These are phyloP conservation scores for Amoebophrya sp. DNA, from an alignment of 169 alveolate species.

Conservation along the genomic window DNA sequence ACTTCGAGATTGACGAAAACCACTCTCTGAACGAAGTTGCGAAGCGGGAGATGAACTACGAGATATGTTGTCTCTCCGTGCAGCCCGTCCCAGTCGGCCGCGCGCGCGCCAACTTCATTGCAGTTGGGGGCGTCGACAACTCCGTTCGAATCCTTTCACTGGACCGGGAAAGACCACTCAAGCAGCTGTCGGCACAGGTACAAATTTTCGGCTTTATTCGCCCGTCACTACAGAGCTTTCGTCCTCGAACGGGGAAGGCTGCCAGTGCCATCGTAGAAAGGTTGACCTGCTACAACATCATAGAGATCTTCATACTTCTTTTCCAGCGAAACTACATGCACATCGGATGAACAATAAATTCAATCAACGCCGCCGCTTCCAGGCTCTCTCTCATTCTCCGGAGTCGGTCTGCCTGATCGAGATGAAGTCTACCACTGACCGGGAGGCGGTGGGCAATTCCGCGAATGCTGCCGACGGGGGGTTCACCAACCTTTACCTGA, in stretches of 20 bases:
- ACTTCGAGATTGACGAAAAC: conserved; percentile 80
- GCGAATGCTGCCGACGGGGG: neutral
- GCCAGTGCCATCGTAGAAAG: too few relatives aligned
- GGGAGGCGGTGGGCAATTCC: neutral
- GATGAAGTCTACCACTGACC: neutral
- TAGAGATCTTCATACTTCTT: too few relatives aligned
- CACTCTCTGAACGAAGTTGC: conserved; percentile 70
- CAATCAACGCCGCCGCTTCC: too few relatives aligned
- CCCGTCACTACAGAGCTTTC: too few relatives aligned
- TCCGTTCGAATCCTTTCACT: conserved; percentile 77
- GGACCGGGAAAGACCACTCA: conserved; percentile 79
- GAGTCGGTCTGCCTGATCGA: neutral
- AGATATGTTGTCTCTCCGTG: conserved; percentile 64
- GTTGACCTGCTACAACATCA: too few relatives aligned
- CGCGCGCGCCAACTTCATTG: conserved; percentile 77
- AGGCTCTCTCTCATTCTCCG: neutral
- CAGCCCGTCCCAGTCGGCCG: conserved; percentile 77
- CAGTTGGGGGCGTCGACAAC: conserved; percentile 82
- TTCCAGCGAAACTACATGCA: too few relatives aligned
- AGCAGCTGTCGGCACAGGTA: conserved; percentile 74
- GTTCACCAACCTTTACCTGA: neutral
- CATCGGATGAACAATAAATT: too few relatives aligned
- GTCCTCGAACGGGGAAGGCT: too few relatives aligned
- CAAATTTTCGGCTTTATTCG: too few relatives aligned
- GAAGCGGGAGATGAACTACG: conserved; percentile 56